A percentile compares a stretch with the other conserved stretches of the same genome.
These are phyloP conservation scores for Hyphopichia burtonii DNA, from an alignment of 1,139 yeast genomes.

Conservation along the genomic window DNA sequence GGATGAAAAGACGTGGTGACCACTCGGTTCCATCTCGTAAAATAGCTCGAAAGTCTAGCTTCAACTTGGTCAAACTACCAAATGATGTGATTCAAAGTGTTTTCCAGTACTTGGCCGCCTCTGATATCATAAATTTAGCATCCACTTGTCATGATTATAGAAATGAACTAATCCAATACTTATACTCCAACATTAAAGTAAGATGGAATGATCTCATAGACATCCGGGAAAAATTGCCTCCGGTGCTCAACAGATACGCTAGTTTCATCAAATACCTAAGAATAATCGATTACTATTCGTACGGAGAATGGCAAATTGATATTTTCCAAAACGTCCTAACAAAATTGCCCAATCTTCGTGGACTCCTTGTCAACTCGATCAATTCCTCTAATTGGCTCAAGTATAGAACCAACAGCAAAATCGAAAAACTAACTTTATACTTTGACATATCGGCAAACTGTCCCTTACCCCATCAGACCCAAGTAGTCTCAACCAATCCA, in stretches of 20 bases:
- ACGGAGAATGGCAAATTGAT: constrained; percentile 44
- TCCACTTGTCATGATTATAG: constrained; percentile 10
- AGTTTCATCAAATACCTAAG: constrained; percentile 19
- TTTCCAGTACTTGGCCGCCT: no score
- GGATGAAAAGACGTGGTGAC: no score
- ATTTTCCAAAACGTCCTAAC: constrained; percentile 21
- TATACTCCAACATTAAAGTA: constrained; percentile 25
- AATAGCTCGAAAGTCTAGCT: no score
- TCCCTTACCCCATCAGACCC: constrained; percentile 9
- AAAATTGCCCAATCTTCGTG: constrained; percentile 20
- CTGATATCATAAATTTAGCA: no score
- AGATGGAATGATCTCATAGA: constrained; percentile 29
- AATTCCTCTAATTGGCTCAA: constrained; percentile 46
- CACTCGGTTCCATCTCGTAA: no score
- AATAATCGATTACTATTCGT: constrained; percentile 33
- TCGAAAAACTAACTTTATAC: constrained; percentile 25
- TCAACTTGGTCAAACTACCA: no score
- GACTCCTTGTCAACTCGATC: constrained; percentile 29
- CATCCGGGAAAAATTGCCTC: background rate
- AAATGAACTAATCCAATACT: constrained; percentile 15
- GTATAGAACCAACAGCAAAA: constrained; percentile 22
- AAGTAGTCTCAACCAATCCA: constrained; percentile 13
- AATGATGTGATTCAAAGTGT: no score
- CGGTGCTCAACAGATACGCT: no score
- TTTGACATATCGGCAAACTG: constrained; percentile 7